Base-by-base conservation (phyloP, 1,284 basidiomycete genomes). In the Prillingera fragicola region DNA sequence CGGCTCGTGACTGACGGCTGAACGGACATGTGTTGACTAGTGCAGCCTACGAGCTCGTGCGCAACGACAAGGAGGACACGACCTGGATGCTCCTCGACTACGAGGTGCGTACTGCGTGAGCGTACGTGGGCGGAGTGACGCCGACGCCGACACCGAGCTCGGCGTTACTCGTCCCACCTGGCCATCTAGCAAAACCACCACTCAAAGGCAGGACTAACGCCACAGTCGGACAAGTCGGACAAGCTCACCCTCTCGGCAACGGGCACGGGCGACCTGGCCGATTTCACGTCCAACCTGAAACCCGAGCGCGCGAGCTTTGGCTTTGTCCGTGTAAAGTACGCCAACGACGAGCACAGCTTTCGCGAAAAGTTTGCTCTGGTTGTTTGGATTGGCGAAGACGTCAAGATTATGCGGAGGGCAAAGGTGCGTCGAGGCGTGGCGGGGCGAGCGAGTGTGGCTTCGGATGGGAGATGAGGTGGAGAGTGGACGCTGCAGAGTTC, bases 331-430 rank as follows among this genome's bases (percentile, higher is more conserved):
- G 79, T 94, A 53, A 77, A 79, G 56, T 92, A 86, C 69, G 78
- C 85, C 42, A 92, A 90, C 62, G 72, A 71, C 43, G 70, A 71
- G 45, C 65, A 87, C 83, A 74, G 84, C 35, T 82, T 77, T 70
- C 80, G 89, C 52, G 84, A 90, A 75, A 92, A 91, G 75, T 92
- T 92, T 73, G 79, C 87, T 55, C 77, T 92, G 60, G 78, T 92
- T 68, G 80, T 83, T 47, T 92, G 89, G 88, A 91, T 92, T 70
- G 89, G 89, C 31, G 75, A 80, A 28, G 72, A 77, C 33, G 88
- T 86, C 72, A 87, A 87, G 74, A 77, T 90, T 55, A 90, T 92
- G 89, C 79, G 89, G 52, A 85, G 83, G 73, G 89, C 83, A 33
- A 90, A 87, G 81, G 87, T 86, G 55, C 54, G 79, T 67, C 7